A percentile compares a stretch with the other conserved stretches of the same genome.
These are phyloP conservation scores for Microdochium nivale DNA, from an alignment of 2,329 filamentous ascomycete genomes.

Conservation along the genomic window DNA sequence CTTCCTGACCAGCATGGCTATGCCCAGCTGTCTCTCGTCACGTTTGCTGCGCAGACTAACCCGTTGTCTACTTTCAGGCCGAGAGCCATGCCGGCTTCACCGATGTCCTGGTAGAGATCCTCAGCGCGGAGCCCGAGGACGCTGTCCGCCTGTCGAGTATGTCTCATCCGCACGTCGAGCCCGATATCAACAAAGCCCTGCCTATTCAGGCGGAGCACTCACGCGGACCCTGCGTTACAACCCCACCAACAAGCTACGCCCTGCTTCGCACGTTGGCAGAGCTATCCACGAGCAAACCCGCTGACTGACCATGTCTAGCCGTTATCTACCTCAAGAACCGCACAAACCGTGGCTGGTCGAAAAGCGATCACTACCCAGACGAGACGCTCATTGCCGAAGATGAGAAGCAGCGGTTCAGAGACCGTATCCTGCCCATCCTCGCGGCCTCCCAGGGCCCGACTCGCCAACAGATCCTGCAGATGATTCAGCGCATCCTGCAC, in stretches of 20 bases:
- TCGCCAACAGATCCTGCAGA: constrained; percentile 86
- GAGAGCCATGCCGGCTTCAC: constrained; percentile 86
- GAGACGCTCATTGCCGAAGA: constrained; percentile 74
- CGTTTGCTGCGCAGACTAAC: too few species aligned
- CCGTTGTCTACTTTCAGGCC: too few species aligned
- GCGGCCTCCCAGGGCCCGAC: constrained; percentile 72
- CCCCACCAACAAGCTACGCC: too few species aligned
- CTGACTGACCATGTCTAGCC: constrained; percentile 41
- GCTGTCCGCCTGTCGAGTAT: constrained; percentile 83
- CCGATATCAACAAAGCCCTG: constrained; percentile 12
- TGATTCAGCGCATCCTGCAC: constrained; percentile 92
- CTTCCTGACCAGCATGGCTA: constrained; percentile 4
- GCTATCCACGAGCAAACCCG: background rate
- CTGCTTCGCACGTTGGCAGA: background rate
- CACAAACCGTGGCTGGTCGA: constrained; percentile 85
- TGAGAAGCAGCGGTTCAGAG: constrained; percentile 80
- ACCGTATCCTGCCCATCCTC: constrained; percentile 82
- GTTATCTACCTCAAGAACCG: constrained; percentile 98
- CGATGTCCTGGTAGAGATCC: constrained; percentile 81
- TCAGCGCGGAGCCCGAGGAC: constrained; percentile 79
- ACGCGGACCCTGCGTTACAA: too few species aligned
- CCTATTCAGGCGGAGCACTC: too few species aligned
- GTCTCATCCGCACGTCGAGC: constrained; percentile 25
- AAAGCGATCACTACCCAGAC: constrained; percentile 63
- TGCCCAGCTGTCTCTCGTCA: constrained; percentile 2